Evolutionary conservation across 495 filamentous ascomycete species (phyloP), one percentile per base, ranked within the genome.

Genomic region (Aspergillus baeticus): DNA sequence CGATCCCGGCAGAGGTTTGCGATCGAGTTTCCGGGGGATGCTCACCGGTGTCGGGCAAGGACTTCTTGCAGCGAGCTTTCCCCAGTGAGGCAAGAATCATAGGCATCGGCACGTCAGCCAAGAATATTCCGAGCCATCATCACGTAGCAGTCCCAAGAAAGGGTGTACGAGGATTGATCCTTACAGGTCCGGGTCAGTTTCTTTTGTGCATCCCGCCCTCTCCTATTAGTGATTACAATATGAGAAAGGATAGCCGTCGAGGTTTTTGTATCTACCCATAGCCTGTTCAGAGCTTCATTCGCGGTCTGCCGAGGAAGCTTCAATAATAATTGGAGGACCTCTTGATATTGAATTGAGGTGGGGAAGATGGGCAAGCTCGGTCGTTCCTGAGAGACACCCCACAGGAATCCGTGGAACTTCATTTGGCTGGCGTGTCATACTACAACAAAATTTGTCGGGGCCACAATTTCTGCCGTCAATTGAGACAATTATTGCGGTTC

Each of bases 11-110:
- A 54, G 52, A 34, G 23, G 51, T 55, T 48, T 60, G 44, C 47
- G 55, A 61, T 65, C 48, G 50, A 61, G 68, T 65, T 49, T 69
- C 71, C 63, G 71, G 69, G 71, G 71, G 68, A 72, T 69, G 69
- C 63, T 69, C 69, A 62, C 65, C 54, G 63, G 64, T 66, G 57
- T 54, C 51, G 57, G 46, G 51, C 36, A 47, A 45, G 41, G 48
- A 57, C 61, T 55, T 46, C 41, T 20, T 59, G 42, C 56, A 41
- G 41, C 31, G 18, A 57, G 45, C 51, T 49, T 54, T 50, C 50
- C 57, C 57, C 36, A 50, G 51, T 47, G 34, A 35, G 51, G 57
- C 43, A 50, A 54, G 34, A 50, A 50, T 33, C 17, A 22, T 17
- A 47, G 48, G 26, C 3, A 42, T 51, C 45, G 54, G 53, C 57